Base-by-base conservation (phyloP, 441 rosid species). In the Gossypium gossypioides region DNA sequence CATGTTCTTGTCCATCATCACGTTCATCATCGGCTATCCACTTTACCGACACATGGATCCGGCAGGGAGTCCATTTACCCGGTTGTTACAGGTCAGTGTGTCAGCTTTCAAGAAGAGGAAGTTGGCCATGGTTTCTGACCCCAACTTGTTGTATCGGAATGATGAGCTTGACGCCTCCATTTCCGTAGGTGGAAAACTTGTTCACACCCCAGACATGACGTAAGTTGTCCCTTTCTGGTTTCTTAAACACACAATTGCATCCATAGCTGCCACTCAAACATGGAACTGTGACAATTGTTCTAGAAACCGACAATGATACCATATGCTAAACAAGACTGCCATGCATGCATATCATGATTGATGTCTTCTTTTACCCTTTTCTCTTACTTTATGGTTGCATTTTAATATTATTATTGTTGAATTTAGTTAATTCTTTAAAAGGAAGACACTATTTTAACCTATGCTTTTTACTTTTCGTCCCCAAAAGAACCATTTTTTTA, bases 41-140 rank as follows among this genome's bases (percentile, higher is more conserved):
- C 86, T 89, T 71, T 91, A 93, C 84, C 87, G 96, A 73, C 84
- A 83, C 70, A 67, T 89, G 81, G 90, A 83, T 71, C 97, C 98
- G 2, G 74, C 85, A 0, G 98, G 98, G 21, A 93, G 98, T 74
- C 97, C 98, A 0, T 91, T 89, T 78, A 90, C 93, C 78, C 86
- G 98, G 10, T 72, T 93, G 83, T 9, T 86, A 58, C 98, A 93
- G 63, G 96, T 90, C 27, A 59, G 72, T 1, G 91, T 88, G 18
- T 85, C 96, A 2, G 91, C 97, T 0, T 86, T 78, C 46, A 86
- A 72, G 79, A 93, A 93, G 86, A 87, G 98, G 48, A 88, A 86
- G 16, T 3, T 88, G 68, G 7, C 6, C 0, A 68, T 76, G 86
- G 84, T 82, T 44, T 57, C 86, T 51, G 92, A 93, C 71, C 77